These are phyloP conservation scores for Botrytis fragariae DNA, from an alignment of 2,329 filamentous ascomycete genomes.

Conservation along the genomic window DNA sequence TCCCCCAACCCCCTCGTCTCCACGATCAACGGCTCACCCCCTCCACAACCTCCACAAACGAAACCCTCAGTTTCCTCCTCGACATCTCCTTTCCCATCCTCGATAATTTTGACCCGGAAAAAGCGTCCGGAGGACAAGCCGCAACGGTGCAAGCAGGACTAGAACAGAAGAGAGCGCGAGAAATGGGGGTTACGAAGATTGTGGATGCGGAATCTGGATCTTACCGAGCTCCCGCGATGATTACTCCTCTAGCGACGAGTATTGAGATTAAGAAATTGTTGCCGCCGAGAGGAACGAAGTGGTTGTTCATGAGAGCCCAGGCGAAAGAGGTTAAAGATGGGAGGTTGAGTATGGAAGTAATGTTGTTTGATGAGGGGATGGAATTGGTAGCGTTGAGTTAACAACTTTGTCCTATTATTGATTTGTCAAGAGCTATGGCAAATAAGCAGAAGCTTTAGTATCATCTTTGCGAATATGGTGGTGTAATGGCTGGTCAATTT, in stretches of 20 bases:
- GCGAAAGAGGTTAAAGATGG: constrained; percentile 6
- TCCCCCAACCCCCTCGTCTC: neutral
- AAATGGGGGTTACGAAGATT: neutral
- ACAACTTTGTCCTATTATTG: constrained; percentile 8
- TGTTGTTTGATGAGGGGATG: constrained; percentile 1
- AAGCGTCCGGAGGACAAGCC: neutral
- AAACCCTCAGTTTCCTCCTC: neutral
- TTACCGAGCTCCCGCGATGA: neutral
- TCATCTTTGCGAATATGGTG: neutral
- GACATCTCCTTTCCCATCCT: neutral
- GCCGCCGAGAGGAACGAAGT: neutral
- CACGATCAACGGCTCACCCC: neutral
- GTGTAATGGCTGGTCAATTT: neutral
- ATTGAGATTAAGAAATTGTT: constrained; percentile 1
- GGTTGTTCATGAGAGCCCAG: neutral
- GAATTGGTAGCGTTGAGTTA: constrained; percentile 7
- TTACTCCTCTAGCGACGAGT: neutral
- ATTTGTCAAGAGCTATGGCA: neutral
- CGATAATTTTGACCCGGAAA: neutral
- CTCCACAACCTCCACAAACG: neutral
- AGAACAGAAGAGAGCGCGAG: neutral
- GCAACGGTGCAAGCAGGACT: neutral
- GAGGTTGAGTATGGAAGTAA: constrained; percentile 4
- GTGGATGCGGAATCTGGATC: neutral
- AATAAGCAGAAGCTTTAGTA: neutral